These are phyloP conservation scores for Carex parvula DNA, from an alignment of 176 grass and related monocot genomes.

Conservation along the genomic window DNA sequence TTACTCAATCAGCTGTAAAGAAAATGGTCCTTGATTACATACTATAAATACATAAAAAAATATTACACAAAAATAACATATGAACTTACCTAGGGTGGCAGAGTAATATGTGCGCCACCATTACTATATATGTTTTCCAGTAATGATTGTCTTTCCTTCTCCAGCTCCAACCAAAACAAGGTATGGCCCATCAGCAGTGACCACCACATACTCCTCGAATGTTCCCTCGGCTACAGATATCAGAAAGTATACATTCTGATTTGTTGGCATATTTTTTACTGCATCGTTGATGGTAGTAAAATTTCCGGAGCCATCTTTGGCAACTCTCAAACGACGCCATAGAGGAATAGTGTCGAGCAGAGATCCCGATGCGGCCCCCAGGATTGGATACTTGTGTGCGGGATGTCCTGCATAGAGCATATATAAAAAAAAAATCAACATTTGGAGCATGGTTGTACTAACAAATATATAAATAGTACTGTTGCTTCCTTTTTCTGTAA, in stretches of 20 bases:
- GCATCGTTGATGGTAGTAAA: constrained; percentile 56
- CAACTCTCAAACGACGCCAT: constrained; percentile 38
- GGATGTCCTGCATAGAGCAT: no score
- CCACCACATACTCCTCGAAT: constrained; percentile 48
- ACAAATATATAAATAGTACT: no score
- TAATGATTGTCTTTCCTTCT: constrained; percentile 38
- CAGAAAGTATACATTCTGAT: constrained; percentile 23
- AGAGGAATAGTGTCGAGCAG: no score
- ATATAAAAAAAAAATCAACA: no score
- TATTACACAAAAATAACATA: neutral
- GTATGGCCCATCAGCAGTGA: constrained; percentile 35
- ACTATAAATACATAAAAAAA: no score
- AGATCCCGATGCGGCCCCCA: no score
- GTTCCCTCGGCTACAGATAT: constrained; percentile 64
- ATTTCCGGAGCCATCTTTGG: constrained; percentile 57
- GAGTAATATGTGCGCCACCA: constrained; percentile 54
- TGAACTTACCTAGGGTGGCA: constrained; percentile 44
- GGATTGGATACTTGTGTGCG: no score
- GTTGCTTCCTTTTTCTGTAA: no score
- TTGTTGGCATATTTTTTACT: constrained; percentile 33
- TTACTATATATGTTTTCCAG: constrained; percentile 34
- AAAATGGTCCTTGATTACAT: no score
- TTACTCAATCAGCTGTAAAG: no score
- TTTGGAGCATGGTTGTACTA: no score
- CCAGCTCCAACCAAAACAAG: constrained; percentile 51